These are phyloP conservation scores for Hemileccinum rubropunctum DNA, from an alignment of 768 basidiomycete genomes.

Conservation along the genomic window DNA sequence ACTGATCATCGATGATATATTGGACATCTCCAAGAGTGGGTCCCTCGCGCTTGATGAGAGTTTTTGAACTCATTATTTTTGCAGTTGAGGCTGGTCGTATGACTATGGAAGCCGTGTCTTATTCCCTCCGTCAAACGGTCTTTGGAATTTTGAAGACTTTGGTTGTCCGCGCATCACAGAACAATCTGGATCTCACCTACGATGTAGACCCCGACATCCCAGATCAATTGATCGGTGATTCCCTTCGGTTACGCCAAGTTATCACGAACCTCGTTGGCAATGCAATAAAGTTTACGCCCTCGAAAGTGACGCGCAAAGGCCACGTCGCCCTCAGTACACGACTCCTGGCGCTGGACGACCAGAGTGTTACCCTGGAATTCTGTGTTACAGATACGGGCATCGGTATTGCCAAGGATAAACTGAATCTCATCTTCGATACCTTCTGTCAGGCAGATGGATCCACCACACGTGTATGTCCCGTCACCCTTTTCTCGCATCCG, in stretches of 20 bases:
- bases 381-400: slow-evolving; percentile 98
- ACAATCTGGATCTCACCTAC: slow-evolving; percentile 93
- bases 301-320: slow-evolving; percentile 74
- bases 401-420: slow-evolving; percentile 97
- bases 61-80: slow-evolving; percentile 6
- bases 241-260: slow-evolving; percentile 89
- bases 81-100: slow-evolving; percentile 97
- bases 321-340: slow-evolving; percentile 89
- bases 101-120: slow-evolving; percentile 99
- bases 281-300: slow-evolving; percentile 95
- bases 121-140: slow-evolving; percentile 94
- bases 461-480: slow-evolving; percentile 74
- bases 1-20: slow-evolving; percentile 97
- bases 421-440: slow-evolving; percentile 98
- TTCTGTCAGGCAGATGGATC: slow-evolving; percentile 99
- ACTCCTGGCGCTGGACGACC: slow-evolving; percentile 73
- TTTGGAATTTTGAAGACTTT: slow-evolving; percentile 98
- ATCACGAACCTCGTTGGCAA: slow-evolving; percentile 96
- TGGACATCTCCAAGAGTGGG: slow-evolving; percentile 99
- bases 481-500: slow-evolving; percentile 6
- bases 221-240: slow-evolving; percentile 96
- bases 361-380: slow-evolving; percentile 90
- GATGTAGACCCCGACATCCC: slow-evolving; percentile 95
- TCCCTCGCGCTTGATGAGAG: slow-evolving; percentile 15
- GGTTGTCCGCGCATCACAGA: slow-evolving; percentile 95